Conservation (phyloP, 2,329 filamentous ascomycete species). For the Fusarium concolor region DNA sequence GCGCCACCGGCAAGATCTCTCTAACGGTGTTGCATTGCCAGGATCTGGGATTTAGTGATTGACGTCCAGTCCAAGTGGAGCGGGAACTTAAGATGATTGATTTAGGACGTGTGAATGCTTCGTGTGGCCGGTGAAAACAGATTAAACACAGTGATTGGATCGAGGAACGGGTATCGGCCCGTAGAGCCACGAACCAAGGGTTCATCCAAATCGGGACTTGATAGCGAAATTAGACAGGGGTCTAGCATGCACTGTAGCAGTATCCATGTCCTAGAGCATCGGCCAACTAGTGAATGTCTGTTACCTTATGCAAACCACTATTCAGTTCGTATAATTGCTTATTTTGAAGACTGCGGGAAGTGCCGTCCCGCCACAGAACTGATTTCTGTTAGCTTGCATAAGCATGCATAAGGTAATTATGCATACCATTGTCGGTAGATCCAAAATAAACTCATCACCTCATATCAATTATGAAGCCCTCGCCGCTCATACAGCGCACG, state of each 20-base stretch:
- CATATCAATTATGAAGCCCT: background rate
- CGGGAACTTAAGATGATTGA: conserved; percentile 8
- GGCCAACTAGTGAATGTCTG: conserved; percentile 12
- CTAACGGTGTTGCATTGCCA: conserved; percentile 34
- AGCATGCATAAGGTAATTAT: background rate
- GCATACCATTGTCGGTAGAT: background rate
- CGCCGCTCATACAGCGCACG: no score
- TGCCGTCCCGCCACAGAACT: background rate
- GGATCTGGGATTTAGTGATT: conserved; percentile 12
- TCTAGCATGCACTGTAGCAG: background rate
- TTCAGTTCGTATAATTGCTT: background rate
- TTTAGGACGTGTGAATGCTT: conserved; percentile 9
- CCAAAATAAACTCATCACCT: background rate
- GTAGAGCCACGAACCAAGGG: conserved; percentile 18
- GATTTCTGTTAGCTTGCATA: background rate
- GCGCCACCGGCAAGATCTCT: conserved; percentile 25
- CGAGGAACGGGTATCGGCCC: conserved; percentile 28
- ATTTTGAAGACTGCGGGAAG: conserved; percentile 7
- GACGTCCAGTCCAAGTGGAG: background rate
- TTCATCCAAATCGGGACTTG: conserved; percentile 12
- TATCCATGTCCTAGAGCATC: background rate
- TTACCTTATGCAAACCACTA: background rate
- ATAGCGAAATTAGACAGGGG: conserved; percentile 43
- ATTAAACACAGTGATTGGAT: conserved; percentile 19
- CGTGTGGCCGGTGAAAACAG: background rate